Evolutionary conservation across 2,329 filamentous ascomycete genomes (phyloP), one percentile per base, ranked within the genome.

Genomic region (Beauveria asiatica): DNA sequence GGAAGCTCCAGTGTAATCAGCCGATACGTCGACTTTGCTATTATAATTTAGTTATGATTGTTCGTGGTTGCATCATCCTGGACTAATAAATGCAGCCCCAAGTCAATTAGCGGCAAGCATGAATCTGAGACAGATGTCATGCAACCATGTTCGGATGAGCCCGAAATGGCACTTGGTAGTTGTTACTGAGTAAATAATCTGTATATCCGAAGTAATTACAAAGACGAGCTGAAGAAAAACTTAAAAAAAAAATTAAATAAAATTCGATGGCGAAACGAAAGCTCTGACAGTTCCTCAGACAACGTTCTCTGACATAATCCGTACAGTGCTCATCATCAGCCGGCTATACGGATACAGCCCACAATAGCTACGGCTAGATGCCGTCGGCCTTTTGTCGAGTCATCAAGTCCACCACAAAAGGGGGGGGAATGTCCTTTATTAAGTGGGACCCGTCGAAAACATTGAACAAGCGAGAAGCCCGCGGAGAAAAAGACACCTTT

Each of bases 381-480:
- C 54, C 54, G 54, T 57, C 54, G 54, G 54, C 30, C 27, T 57
- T 57, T 49, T 19, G 5, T 49, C 33, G 54, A 57, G 54, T 57
- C 54, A 49, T 57, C 54, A 49, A n/a, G 5, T 16, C 33, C 33
- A 37, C 33, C 33, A 37, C 16, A 5, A 37, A 37, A 37, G 33
- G 33, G 33, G 27, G 7, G 5, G 0, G 2, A 6, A 16, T 16
- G 13, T 37, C 11, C 33, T 37, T 37, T 37, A 37, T 37, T 37
- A 37, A 3, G 41, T 42, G 41, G 41, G n/a, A 1, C 41, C 41
- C 41, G 41, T 42, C 3, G 16, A 5, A 13, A 37, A 37, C 33
- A 37, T 37, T n/a, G 41, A n/a, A 42, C 7, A 9, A 42, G 41
- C 33, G 33, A 37, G 13, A 37, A 37, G 33, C 11, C 11, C 33